A percentile compares a stretch with the other conserved stretches of the same genome.
Evolutionary conservation across 2,329 filamentous ascomycete species (phyloP).

Genomic region (Coleophoma cylindrospora): DNA sequence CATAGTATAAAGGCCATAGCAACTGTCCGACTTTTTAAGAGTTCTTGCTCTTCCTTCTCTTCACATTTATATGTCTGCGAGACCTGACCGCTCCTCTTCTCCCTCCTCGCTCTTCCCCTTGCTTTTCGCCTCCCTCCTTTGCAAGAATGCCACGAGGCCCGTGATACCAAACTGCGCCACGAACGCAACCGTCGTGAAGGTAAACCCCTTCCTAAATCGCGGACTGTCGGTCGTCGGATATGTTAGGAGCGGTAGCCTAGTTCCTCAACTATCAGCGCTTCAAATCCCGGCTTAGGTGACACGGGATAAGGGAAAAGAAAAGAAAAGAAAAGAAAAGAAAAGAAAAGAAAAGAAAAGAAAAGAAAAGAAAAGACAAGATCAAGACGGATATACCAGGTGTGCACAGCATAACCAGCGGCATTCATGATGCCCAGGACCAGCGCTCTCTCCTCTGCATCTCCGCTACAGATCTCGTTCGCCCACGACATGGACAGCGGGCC

Average conservation of each 20-base stretch:
- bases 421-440: conserved; percentile 45
- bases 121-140: conserved; percentile 8
- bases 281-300: too few species aligned
- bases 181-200: conserved; percentile 27
- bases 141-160: conserved; percentile 6
- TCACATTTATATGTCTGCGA: too few species aligned
- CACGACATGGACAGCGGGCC: conserved; percentile 43
- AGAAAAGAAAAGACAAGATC: neutral
- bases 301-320: neutral
- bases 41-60: neutral
- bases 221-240: conserved; percentile 28
- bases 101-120: conserved; percentile 1
- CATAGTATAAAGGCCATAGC: too few species aligned
- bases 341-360: neutral
- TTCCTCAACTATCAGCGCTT: too few species aligned
- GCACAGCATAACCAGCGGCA: conserved; percentile 36
- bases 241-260: conserved; percentile 29
- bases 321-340: neutral
- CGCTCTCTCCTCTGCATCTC: conserved; percentile 42
- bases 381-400: conserved; percentile 28
- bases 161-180: conserved; percentile 16
- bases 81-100: neutral
- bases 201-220: conserved; percentile 34
- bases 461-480: conserved; percentile 40
- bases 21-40: too few species aligned